These are phyloP conservation scores for Alternaria sp. DNA, from an alignment of 2,329 filamentous ascomycete genomes.

Conservation along the genomic window DNA sequence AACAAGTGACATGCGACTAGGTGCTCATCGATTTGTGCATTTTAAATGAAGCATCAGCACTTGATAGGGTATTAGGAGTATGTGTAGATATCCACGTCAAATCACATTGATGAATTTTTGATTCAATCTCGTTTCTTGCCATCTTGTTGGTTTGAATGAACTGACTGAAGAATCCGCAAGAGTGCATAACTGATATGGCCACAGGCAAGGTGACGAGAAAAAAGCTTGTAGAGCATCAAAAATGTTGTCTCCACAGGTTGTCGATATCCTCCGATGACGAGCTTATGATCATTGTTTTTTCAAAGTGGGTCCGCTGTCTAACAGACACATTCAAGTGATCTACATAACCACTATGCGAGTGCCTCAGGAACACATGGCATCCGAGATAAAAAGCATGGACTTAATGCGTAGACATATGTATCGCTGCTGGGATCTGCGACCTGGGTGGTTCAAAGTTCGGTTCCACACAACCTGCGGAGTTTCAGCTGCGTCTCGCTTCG, in stretches of 20 bases:
- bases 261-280: too few species aligned
- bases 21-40: slow-evolving; percentile 13
- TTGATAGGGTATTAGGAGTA: slow-evolving; percentile 11
- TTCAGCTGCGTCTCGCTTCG: slow-evolving; percentile 32
- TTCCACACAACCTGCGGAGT: slow-evolving; percentile 25
- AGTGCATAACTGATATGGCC: too few species aligned
- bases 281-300: too few species aligned
- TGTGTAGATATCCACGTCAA: slow-evolving; percentile 27
- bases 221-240: too few species aligned
- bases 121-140: not conserved
- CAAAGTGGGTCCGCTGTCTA: too few species aligned
- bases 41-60: slow-evolving; percentile 8
- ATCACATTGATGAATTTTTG: slow-evolving; percentile 10
- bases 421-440: slow-evolving; percentile 12
- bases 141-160: not conserved
- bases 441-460: slow-evolving; percentile 22
- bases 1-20: slow-evolving; percentile 9
- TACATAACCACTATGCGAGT: slow-evolving; percentile 7
- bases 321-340: not conserved
- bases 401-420: slow-evolving; percentile 26
- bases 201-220: too few species aligned
- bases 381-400: slow-evolving; percentile 16
- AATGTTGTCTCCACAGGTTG: too few species aligned
- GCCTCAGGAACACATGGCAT: slow-evolving; percentile 25
- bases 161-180: too few species aligned